phyloP scores from a whole-genome alignment of 805 yeast species.

The Middelhovenomyces tepae region DNA sequence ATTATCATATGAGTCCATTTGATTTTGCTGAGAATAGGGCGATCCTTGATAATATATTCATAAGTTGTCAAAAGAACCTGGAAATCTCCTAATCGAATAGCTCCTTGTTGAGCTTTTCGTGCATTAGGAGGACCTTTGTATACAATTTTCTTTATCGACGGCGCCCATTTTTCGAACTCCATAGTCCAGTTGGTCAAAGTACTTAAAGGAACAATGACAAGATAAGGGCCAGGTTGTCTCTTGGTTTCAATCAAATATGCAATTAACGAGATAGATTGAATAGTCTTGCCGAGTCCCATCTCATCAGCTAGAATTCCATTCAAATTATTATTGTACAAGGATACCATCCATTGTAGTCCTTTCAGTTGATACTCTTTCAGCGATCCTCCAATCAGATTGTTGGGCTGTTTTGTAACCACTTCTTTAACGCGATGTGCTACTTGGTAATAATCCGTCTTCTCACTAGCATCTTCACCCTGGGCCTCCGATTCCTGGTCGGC shows the following conservation, averaged over 20 bases:
- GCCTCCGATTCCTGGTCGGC: slow-evolving; percentile 27
- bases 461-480: slow-evolving; percentile 42
- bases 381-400: slow-evolving; percentile 79
- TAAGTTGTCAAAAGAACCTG: slow-evolving; percentile 87
- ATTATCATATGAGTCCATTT: slow-evolving; percentile 97
- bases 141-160: slow-evolving; percentile 67
- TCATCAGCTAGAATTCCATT: slow-evolving; percentile 97
- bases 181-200: slow-evolving; percentile 93
- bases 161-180: slow-evolving; percentile 98
- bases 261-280: slow-evolving; percentile 82
- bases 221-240: slow-evolving; percentile 70
- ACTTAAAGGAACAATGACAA: slow-evolving; percentile 90
- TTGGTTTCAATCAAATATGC: slow-evolving; percentile 76
- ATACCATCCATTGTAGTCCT: slow-evolving; percentile 98
- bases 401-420: slow-evolving; percentile 69
- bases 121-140: slow-evolving; percentile 90
- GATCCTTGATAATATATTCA: slow-evolving; percentile 89
- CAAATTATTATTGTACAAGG: slow-evolving; percentile 81
- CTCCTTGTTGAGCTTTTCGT: slow-evolving; percentile 66
- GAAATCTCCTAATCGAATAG: slow-evolving; percentile 69
- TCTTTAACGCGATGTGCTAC: slow-evolving; percentile 89
- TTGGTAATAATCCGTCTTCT: slow-evolving; percentile 77
- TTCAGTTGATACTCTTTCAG: slow-evolving; percentile 88
- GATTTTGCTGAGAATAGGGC: slow-evolving; percentile 65
- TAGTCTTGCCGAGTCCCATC: slow-evolving; percentile 97